Conservation (phyloP, 2,329 filamentous ascomycete genomes). For the Talaromyces rugulosus region DNA sequence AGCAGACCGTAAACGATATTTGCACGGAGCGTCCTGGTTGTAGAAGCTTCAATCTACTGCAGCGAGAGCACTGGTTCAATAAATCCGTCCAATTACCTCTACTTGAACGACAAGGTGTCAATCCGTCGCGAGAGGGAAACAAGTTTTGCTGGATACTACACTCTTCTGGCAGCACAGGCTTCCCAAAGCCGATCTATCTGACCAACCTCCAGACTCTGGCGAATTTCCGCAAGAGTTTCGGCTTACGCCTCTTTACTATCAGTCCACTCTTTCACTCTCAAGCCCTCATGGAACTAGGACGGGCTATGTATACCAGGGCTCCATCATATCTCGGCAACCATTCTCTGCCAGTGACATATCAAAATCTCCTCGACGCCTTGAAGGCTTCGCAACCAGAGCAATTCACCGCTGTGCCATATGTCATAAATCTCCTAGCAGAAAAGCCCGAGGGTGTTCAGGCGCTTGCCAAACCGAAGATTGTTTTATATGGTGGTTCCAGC, state of each 20-base stretch:
- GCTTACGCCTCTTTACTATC: conserved; percentile 1
- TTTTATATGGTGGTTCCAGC: conserved; percentile 55
- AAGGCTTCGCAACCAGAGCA: neutral
- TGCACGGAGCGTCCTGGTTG: neutral
- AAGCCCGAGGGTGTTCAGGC: neutral
- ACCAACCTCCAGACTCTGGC: neutral
- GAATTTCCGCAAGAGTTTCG: conserved; percentile 6
- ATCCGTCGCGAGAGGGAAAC: neutral
- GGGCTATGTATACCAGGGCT: neutral
- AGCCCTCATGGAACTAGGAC: neutral
- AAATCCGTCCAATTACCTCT: neutral
- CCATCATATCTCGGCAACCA: conserved; percentile 1
- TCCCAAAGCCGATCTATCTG: conserved; percentile 17
- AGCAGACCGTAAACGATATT: neutral
- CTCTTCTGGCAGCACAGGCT: conserved; percentile 19
- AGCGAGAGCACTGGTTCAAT: neutral
- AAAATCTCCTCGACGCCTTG: conserved; percentile 3
- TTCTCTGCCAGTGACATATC: conserved; percentile 1
- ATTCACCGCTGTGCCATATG: conserved; percentile 6
- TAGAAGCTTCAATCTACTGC: neutral
- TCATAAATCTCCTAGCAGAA: conserved; percentile 1
- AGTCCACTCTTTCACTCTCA: conserved; percentile 5
- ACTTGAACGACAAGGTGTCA: neutral
- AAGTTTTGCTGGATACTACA: conserved; percentile 17
- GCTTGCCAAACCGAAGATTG: conserved; percentile 46